These are phyloP conservation scores for Clonostachys chloroleuca DNA, from an alignment of 2,329 filamentous ascomycete species.

Conservation along the genomic window DNA sequence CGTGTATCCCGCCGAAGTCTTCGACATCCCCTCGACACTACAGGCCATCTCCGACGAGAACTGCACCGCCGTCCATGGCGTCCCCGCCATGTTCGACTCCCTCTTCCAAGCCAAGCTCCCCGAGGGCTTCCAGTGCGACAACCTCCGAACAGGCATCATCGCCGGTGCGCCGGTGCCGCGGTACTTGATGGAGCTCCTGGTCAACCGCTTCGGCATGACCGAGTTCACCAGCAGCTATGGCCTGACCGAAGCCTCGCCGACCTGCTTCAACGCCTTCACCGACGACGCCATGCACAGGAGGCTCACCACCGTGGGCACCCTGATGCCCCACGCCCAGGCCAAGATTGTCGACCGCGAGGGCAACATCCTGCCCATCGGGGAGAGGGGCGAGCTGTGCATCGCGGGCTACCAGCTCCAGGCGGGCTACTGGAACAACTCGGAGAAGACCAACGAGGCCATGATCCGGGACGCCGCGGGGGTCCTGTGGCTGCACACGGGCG, in stretches of 20 bases:
- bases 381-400: constrained; percentile 71
- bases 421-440: constrained; percentile 65
- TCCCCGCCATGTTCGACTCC: constrained; percentile 81
- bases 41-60: constrained; percentile 61
- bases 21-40: constrained; percentile 63
- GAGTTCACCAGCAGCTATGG: constrained; percentile 70
- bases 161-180: constrained; percentile 74
- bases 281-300: constrained; percentile 64
- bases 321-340: constrained; percentile 71
- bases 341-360: constrained; percentile 73
- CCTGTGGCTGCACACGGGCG: constrained; percentile 64
- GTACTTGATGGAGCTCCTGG: constrained; percentile 69
- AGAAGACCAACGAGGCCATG: constrained; percentile 65
- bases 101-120: constrained; percentile 42
- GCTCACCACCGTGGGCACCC: constrained; percentile 68
- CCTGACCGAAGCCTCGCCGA: constrained; percentile 74
- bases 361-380: constrained; percentile 61
- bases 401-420: constrained; percentile 72
- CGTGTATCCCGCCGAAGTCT: constrained; percentile 71
- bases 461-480: constrained; percentile 44
- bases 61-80: constrained; percentile 74
- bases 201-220: constrained; percentile 68
- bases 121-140: constrained; percentile 36
- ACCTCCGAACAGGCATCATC: constrained; percentile 71
- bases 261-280: constrained; percentile 76